A percentile compares a stretch with the other conserved stretches of the same genome.
Evolutionary conservation across 1,284 basidiomycete genomes (phyloP).

Genomic region (Cryptococcus sp.): DNA sequence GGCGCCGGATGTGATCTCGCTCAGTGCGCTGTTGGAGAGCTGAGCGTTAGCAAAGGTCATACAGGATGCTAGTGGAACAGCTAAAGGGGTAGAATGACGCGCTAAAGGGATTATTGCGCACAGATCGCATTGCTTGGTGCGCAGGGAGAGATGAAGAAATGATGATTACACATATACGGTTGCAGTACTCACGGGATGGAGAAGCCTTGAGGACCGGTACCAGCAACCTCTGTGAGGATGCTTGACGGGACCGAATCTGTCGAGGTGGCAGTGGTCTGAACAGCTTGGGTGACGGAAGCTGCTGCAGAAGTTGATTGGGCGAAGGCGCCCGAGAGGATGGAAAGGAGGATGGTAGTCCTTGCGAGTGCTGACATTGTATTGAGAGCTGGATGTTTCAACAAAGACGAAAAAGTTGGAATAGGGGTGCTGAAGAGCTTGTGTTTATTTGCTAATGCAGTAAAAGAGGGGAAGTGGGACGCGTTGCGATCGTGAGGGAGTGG

Average conservation of each 20-base stretch:
- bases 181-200: slow-evolving; percentile 43
- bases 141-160: no score
- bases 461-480: slow-evolving; percentile 2
- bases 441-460: slow-evolving; percentile 8
- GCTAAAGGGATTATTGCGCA: not conserved
- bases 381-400: not conserved
- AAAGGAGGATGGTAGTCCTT: slow-evolving; percentile 15
- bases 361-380: slow-evolving; percentile 20
- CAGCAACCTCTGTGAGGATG: slow-evolving; percentile 10
- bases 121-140: no score
- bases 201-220: slow-evolving; percentile 34
- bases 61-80: no score
- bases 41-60: not conserved
- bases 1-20: slow-evolving; percentile 69
- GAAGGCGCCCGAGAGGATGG: slow-evolving; percentile 21
- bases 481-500: not conserved
- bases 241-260: slow-evolving; percentile 5
- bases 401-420: not conserved
- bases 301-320: slow-evolving; percentile 10
- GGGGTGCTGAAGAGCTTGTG: not conserved
- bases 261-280: slow-evolving; percentile 11
- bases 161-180: no score
- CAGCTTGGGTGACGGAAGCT: slow-evolving; percentile 16
- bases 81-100: not conserved
- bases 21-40: slow-evolving; percentile 51